These are phyloP conservation scores for Eremochloa ophiuroides DNA, from an alignment of 176 grass and related monocot genomes.

Conservation along the genomic window DNA sequence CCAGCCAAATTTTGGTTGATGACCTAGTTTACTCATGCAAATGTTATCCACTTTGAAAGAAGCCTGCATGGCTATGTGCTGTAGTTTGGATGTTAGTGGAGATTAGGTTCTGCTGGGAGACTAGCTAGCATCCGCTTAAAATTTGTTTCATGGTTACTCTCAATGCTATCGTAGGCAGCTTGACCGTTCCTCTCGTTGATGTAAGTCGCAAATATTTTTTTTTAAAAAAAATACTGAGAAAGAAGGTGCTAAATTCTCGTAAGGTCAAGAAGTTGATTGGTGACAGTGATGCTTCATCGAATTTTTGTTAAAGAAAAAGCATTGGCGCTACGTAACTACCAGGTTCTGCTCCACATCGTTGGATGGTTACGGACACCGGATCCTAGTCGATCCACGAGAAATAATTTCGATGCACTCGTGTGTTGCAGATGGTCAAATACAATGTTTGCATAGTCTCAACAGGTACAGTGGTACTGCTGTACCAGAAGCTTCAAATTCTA, in stretches of 20 bases:
- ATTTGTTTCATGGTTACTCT: neutral
- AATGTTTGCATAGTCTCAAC: neutral
- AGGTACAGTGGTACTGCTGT: neutral
- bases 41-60: neutral
- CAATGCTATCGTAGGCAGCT: neutral
- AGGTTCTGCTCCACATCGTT: slow-evolving; percentile 21
- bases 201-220: neutral
- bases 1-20: neutral
- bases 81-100: neutral
- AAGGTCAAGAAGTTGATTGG: slow-evolving; percentile 17
- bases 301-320: neutral
- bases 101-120: neutral
- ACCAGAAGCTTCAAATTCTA: slow-evolving; percentile 15
- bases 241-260: slow-evolving; percentile 10
- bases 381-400: neutral
- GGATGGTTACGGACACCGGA: neutral
- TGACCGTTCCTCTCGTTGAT: slow-evolving; percentile 8
- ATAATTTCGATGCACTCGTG: neutral
- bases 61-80: neutral
- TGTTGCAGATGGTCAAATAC: neutral
- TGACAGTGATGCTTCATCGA: neutral
- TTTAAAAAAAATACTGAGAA: neutral
- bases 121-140: neutral
- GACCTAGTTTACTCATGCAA: slow-evolving; percentile 7
- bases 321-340: neutral